Conservation (phyloP, 1,284 basidiomycete genomes). For the Dichomitus squalens region DNA sequence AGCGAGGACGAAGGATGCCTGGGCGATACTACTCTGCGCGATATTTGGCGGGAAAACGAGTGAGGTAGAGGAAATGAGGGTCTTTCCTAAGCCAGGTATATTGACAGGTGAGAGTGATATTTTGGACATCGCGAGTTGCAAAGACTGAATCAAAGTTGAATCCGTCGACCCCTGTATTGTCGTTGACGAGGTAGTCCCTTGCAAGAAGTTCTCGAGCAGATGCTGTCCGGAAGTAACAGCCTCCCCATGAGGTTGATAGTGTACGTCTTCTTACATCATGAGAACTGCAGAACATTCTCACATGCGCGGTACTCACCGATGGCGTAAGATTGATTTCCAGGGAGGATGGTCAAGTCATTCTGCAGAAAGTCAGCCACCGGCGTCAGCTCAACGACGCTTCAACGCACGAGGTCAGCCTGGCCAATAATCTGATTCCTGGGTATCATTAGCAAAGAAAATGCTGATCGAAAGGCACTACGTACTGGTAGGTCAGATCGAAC, state of each 20-base stretch:
- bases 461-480: neutral
- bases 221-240: slow-evolving; percentile 56
- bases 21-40: slow-evolving; percentile 57
- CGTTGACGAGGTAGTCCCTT: slow-evolving; percentile 61
- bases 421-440: slow-evolving; percentile 8
- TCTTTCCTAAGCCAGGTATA: slow-evolving; percentile 70
- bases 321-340: slow-evolving; percentile 55
- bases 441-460: neutral
- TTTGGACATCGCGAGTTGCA: slow-evolving; percentile 65
- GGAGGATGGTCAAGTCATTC: slow-evolving; percentile 52
- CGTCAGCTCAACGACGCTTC: neutral
- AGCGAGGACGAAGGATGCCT: slow-evolving; percentile 54
- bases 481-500: slow-evolving; percentile 61
- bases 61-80: slow-evolving; percentile 58
- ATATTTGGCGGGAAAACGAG: slow-evolving; percentile 63
- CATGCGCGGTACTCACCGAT: slow-evolving; percentile 50
- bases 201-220: slow-evolving; percentile 73
- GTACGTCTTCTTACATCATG: slow-evolving; percentile 52
- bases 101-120: slow-evolving; percentile 62
- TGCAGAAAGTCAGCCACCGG: slow-evolving; percentile 24
- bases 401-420: slow-evolving; percentile 11
- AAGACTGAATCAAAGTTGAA: slow-evolving; percentile 67
- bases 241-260: slow-evolving; percentile 63
- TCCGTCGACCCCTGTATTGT: slow-evolving; percentile 59
- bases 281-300: too few relatives aligned